Conservation (phyloP, 164 flowering plant genomes). For the Paratinospora sagittata region DNA sequence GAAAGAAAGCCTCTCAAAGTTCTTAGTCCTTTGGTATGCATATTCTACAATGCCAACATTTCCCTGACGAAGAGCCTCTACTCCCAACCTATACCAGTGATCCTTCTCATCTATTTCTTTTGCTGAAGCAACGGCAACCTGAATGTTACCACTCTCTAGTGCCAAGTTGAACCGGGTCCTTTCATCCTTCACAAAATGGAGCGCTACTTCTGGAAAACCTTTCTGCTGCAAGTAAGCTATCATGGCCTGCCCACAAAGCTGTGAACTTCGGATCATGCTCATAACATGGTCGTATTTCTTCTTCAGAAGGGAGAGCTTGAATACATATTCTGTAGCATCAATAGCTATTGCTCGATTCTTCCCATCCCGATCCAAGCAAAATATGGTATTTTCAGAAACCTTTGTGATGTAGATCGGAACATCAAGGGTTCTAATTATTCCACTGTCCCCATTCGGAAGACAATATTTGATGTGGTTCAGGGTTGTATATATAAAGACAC, state of each 20-base stretch:
- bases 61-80: conserved; percentile 45
- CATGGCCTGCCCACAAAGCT: conserved; percentile 50
- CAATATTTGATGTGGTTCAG: conserved; percentile 50
- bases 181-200: conserved; percentile 43
- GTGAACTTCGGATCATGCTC: conserved; percentile 47
- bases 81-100: conserved; percentile 42
- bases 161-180: conserved; percentile 40
- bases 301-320: conserved; percentile 39
- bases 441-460: conserved; percentile 50
- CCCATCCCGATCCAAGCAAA: conserved; percentile 49
- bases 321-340: conserved; percentile 44
- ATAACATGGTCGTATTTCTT: conserved; percentile 46
- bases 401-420: conserved; percentile 43
- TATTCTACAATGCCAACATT: conserved; percentile 39
- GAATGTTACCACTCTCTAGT: conserved; percentile 38
- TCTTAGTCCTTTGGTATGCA: conserved; percentile 43
- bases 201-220: conserved; percentile 52
- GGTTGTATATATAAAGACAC: conserved; percentile 47
- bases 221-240: conserved; percentile 49
- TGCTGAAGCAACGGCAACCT: conserved; percentile 40
- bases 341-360: conserved; percentile 31
- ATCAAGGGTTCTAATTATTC: conserved; percentile 45
- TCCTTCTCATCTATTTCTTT: conserved; percentile 39
- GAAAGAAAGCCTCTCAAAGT: conserved; percentile 41
- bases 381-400: conserved; percentile 34